A percentile compares a stretch with the other conserved stretches of the same genome.
Conservation (phyloP, 495 filamentous ascomycete species). For the Annulohypoxylon moriforme region DNA sequence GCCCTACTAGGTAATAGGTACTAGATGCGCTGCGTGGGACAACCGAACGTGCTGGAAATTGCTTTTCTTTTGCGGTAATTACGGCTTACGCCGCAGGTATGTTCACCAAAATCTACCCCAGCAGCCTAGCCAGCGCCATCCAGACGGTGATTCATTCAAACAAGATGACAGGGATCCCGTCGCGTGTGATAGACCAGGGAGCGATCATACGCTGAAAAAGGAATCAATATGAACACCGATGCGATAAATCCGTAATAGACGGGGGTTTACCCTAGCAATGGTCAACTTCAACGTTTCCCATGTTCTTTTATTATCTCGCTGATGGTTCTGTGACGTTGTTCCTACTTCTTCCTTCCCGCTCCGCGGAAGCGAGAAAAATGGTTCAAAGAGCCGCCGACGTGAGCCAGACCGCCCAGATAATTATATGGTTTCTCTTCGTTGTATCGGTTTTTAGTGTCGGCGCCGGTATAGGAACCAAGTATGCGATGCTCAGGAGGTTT, state of each 20-base stretch:
- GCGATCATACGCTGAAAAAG: neutral
- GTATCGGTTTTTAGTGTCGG: constrained; percentile 3
- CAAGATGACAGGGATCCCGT: neutral
- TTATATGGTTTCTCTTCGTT: constrained; percentile 5
- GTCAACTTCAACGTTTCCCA: neutral
- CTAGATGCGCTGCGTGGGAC: neutral
- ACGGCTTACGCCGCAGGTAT: neutral
- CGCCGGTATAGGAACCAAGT: constrained; percentile 4
- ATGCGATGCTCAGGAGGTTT: neutral
- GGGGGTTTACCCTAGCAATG: neutral
- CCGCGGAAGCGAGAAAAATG: constrained; percentile 1
- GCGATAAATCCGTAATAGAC: constrained; percentile 1
- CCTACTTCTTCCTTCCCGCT: neutral
- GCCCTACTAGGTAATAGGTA: neutral
- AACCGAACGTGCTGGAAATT: neutral
- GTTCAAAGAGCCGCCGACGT: constrained; percentile 1
- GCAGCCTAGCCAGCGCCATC: neutral
- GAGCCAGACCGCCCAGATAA: constrained; percentile 5
- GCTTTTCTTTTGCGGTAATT: constrained; percentile 6
- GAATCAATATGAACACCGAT: neutral
- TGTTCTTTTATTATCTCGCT: constrained; percentile 1
- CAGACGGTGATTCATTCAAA: neutral
- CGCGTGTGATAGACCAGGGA: neutral
- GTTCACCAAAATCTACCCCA: neutral
- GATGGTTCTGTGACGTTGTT: constrained; percentile 2